Conservation (phyloP, 2,329 filamentous ascomycete species). For the Paecilomyces fulvus region DNA sequence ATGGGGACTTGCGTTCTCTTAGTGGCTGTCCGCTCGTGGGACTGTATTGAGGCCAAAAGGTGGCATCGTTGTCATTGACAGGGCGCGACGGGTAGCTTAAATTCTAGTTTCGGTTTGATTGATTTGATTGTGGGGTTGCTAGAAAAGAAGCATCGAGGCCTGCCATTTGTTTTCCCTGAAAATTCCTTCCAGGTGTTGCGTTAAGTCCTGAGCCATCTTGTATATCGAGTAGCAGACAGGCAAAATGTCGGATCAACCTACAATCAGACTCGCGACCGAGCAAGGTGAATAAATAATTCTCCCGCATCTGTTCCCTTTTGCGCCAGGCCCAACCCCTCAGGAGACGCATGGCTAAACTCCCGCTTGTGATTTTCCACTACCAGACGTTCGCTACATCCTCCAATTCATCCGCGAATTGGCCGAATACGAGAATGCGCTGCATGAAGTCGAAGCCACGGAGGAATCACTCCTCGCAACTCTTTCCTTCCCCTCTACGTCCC, state of each 20-base stretch:
- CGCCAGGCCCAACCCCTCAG: neutral
- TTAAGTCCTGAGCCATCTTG: neutral
- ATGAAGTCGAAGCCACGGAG: conserved; percentile 69
- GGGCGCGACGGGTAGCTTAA: neutral
- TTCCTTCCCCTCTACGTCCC: conserved; percentile 56
- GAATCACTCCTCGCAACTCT: conserved; percentile 65
- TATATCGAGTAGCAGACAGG: neutral
- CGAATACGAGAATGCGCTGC: conserved; percentile 71
- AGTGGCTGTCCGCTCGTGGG: neutral
- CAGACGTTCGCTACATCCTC: conserved; percentile 77
- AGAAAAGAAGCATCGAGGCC: neutral
- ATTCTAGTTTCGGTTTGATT: neutral
- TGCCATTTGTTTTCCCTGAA: neutral
- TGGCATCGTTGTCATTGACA: neutral
- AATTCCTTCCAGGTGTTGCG: neutral
- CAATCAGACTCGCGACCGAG: conserved; percentile 33
- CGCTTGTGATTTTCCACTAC: neutral
- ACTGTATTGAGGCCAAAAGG: neutral
- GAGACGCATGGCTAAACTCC: neutral
- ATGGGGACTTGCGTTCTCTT: neutral
- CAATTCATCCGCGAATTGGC: conserved; percentile 76
- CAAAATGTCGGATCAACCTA: conserved; percentile 27
- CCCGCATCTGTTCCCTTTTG: neutral
- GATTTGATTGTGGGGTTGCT: neutral
- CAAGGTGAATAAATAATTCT: conserved; percentile 25